phyloP scores from a whole-genome alignment of 2,329 filamentous ascomycete species.

The Xylaria digitata region DNA sequence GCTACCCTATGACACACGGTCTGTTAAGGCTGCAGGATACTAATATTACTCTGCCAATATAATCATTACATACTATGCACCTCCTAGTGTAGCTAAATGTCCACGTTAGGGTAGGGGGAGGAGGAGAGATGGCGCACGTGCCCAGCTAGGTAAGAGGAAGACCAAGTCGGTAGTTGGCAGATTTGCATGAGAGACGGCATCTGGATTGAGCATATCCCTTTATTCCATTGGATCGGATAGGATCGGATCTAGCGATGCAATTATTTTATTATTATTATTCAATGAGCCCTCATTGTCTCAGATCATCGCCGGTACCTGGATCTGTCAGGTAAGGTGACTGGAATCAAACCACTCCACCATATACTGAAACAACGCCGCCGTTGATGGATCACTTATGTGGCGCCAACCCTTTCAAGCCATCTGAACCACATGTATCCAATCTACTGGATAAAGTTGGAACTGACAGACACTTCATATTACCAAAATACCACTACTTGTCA shows the following conservation, averaged over 20 bases:
- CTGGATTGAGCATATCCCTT: conserved; percentile 5
- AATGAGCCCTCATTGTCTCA: conserved; percentile 17
- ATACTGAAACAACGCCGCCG: conserved; percentile 28
- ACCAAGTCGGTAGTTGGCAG: too few species aligned
- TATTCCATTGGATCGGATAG: conserved; percentile 1
- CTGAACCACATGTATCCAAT: conserved; percentile 19
- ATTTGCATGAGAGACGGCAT: neutral
- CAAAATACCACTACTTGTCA: too few species aligned
- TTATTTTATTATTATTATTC: conserved; percentile 11
- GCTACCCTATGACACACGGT: neutral
- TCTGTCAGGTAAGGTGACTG: neutral
- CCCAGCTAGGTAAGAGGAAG: too few species aligned
- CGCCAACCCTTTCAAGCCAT: neutral
- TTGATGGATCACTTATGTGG: conserved; percentile 20
- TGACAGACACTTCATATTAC: too few species aligned
- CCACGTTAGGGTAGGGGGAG: too few species aligned
- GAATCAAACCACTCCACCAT: conserved; percentile 7
- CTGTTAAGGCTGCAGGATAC: neutral
- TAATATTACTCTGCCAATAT: neutral
- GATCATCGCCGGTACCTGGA: conserved; percentile 15
- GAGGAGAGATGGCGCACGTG: too few species aligned
- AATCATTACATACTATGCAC: conserved; percentile 1
- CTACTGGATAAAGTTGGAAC: conserved; percentile 4
- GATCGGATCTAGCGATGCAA: conserved; percentile 4
- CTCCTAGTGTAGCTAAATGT: too few species aligned